Conservation (phyloP, 2,329 filamentous ascomycete species). For the Tolypocladium ophioglossoides region DNA sequence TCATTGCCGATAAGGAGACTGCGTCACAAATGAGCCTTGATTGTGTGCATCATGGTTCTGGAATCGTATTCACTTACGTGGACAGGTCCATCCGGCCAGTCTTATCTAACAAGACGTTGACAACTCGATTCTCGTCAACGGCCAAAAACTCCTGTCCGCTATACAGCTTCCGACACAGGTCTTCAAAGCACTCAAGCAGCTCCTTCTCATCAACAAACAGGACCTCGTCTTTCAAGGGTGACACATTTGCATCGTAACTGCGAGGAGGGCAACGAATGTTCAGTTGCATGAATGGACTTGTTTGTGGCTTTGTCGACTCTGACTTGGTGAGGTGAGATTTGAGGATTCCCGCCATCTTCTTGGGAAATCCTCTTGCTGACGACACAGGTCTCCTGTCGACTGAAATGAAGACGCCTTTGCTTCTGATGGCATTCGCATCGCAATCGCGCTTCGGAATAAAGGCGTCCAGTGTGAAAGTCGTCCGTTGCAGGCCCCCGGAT, state of each 20-base stretch:
- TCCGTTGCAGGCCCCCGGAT: background rate
- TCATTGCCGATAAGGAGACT: background rate
- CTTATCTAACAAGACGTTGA: background rate
- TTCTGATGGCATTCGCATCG: constrained; percentile 28
- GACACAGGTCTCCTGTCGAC: constrained; percentile 59
- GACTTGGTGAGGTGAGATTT: constrained; percentile 26
- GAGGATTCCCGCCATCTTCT: constrained; percentile 45
- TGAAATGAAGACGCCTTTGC: constrained; percentile 50
- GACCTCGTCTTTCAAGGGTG: constrained; percentile 62
- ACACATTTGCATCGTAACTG: constrained; percentile 62
- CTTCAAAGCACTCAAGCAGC: constrained; percentile 34
- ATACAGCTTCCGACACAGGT: constrained; percentile 32
- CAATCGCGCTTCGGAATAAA: constrained; percentile 45
- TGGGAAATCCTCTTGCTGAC: constrained; percentile 41
- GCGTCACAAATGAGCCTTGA: background rate
- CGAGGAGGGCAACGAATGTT: constrained; percentile 50
- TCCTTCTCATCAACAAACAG: constrained; percentile 48
- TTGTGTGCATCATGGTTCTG: background rate
- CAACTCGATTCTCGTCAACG: background rate
- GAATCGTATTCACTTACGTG: background rate
- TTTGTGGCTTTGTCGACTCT: constrained; percentile 18
- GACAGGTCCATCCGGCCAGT: background rate
- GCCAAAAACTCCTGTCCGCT: background rate
- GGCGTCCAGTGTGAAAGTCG: constrained; percentile 36
- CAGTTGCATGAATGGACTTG: constrained; percentile 51